A percentile compares a stretch with the other conserved stretches of the same genome.
These are phyloP conservation scores for Botrytis fabae DNA, from an alignment of 2,329 filamentous ascomycete genomes.

Conservation along the genomic window DNA sequence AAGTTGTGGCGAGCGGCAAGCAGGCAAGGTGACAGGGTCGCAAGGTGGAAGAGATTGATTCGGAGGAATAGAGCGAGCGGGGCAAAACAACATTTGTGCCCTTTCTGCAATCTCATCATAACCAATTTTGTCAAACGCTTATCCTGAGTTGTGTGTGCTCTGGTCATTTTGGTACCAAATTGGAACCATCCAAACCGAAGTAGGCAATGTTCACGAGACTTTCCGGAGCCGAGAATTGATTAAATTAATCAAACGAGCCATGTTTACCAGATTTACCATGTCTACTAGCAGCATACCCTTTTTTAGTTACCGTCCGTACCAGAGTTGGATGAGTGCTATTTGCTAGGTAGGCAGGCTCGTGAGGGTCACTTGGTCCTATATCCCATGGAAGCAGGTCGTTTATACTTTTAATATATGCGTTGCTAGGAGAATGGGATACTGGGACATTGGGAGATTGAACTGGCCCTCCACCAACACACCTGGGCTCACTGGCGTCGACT, in stretches of 20 bases:
- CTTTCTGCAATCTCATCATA: constrained; percentile 5
- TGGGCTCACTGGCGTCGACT: neutral
- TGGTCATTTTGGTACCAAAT: neutral
- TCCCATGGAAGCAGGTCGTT: constrained; percentile 9
- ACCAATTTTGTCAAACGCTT: constrained; percentile 1
- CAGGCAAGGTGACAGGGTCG: neutral
- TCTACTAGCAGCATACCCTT: neutral
- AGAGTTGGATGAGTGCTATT: neutral
- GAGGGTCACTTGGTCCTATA: neutral
- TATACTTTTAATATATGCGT: neutral
- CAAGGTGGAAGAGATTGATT: neutral
- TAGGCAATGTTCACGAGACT: constrained; percentile 12
- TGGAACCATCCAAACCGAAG: neutral
- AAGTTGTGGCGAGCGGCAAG: constrained; percentile 17
- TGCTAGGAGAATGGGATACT: constrained; percentile 2
- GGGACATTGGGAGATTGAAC: constrained; percentile 6
- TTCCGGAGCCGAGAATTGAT: neutral
- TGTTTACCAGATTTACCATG: neutral
- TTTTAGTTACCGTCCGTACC: constrained; percentile 7
- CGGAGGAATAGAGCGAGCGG: constrained; percentile 1
- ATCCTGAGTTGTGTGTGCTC: neutral
- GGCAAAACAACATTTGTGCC: neutral
- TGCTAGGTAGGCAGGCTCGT: neutral
- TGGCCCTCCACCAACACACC: neutral
- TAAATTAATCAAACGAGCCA: constrained; percentile 3